These are phyloP conservation scores for Peniophora sp. DNA, from an alignment of 1,284 basidiomycete genomes.

Conservation along the genomic window DNA sequence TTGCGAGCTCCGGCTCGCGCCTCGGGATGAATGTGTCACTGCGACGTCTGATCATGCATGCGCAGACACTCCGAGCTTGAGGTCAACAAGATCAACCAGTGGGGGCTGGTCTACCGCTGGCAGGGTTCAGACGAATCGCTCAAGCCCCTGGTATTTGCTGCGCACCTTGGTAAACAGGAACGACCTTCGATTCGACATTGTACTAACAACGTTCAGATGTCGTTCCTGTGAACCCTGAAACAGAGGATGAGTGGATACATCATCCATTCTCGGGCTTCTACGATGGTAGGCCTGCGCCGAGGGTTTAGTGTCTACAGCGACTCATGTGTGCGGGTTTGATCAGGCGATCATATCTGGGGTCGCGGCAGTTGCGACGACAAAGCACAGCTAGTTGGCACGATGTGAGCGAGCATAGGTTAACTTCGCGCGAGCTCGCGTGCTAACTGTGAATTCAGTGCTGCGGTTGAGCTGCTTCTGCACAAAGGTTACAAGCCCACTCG, in stretches of 20 bases:
- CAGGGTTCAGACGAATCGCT: neutral
- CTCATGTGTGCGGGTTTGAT: neutral
- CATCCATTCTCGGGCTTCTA: slow-evolving; percentile 60
- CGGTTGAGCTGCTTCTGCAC: slow-evolving; percentile 50
- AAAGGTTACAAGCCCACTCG: slow-evolving; percentile 46
- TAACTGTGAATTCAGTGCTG: slow-evolving; percentile 13
- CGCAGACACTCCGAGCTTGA: neutral
- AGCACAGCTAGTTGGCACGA: slow-evolving; percentile 43
- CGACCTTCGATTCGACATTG: neutral
- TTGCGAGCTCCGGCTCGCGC: too few relatives aligned
- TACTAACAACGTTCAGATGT: slow-evolving; percentile 35
- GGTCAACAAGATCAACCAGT: neutral
- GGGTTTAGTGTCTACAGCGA: too few relatives aligned
- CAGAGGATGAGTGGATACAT: slow-evolving; percentile 48
- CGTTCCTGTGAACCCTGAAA: slow-evolving; percentile 55
- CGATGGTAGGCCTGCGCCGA: slow-evolving; percentile 49
- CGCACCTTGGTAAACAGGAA: neutral
- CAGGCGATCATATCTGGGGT: slow-evolving; percentile 49
- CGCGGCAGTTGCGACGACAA: slow-evolving; percentile 55
- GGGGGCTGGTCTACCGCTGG: neutral
- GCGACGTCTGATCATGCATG: neutral
- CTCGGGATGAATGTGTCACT: too few relatives aligned
- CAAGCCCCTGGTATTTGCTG: neutral
- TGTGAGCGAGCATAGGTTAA: slow-evolving; percentile 18
- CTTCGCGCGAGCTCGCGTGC: slow-evolving; percentile 9